Percentiles rank a stretch among this genome's conserved stretches.
Conservation (phyloP, 2,329 filamentous ascomycete species). For the Grosmannia huntii region DNA sequence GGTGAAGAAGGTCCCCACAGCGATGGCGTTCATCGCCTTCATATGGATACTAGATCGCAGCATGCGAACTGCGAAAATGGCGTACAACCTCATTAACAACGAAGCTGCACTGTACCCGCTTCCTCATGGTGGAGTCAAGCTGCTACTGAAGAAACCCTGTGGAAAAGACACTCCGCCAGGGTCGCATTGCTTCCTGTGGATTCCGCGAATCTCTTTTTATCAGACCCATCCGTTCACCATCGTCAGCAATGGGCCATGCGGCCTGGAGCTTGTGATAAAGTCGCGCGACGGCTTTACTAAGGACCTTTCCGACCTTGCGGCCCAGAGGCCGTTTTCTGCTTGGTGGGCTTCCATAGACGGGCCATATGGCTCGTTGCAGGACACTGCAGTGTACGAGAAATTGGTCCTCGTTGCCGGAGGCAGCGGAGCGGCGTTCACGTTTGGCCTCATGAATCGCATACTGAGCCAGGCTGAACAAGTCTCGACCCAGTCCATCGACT, state of each 20-base stretch:
- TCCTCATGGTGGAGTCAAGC: background rate
- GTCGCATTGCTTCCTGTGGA: background rate
- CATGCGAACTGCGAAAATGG: background rate
- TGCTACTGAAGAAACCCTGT: background rate
- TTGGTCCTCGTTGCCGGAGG: conserved; percentile 8
- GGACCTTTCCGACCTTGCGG: background rate
- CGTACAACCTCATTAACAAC: background rate
- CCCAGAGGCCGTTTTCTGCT: background rate
- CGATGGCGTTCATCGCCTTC: background rate
- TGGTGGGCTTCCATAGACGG: conserved; percentile 6
- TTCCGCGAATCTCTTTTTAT: background rate
- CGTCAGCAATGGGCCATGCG: background rate
- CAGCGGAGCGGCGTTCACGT: conserved; percentile 8
- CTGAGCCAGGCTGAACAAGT: background rate
- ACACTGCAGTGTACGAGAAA: conserved; percentile 2
- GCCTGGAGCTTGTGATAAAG: background rate
- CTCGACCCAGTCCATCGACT: conserved; percentile 3
- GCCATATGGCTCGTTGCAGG: conserved; percentile 7
- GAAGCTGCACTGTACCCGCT: background rate
- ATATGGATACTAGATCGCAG: background rate
- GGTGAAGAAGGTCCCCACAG: background rate
- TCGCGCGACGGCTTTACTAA: background rate
- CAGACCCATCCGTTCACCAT: background rate
- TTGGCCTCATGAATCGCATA: conserved; percentile 4
- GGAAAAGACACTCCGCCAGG: background rate